These are phyloP conservation scores for Steccherinum ochraceum DNA, from an alignment of 768 basidiomycete species.

Conservation along the genomic window DNA sequence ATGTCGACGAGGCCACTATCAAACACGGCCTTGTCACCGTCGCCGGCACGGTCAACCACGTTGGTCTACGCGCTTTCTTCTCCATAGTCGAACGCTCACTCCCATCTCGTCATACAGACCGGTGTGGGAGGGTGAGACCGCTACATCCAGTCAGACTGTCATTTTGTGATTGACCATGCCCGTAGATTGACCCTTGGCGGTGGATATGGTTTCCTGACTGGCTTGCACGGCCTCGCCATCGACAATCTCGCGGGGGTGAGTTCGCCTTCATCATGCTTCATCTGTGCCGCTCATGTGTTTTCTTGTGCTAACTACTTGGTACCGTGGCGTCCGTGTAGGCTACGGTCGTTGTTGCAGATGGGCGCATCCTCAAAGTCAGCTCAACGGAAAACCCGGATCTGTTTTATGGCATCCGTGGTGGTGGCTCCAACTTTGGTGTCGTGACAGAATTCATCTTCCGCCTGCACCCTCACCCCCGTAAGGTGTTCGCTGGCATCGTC, in stretches of 20 bases:
- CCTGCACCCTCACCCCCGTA: conserved; percentile 37
- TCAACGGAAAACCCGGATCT: conserved; percentile 27
- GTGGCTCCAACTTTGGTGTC: conserved; percentile 47
- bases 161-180: too few relatives aligned
- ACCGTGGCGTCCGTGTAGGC: too few relatives aligned
- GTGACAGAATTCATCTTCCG: conserved; percentile 40
- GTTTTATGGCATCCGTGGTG: conserved; percentile 44
- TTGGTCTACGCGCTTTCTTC: too few relatives aligned
- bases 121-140: conserved; percentile 44
- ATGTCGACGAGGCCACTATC: conserved; percentile 37
- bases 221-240: conserved; percentile 30
- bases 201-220: conserved; percentile 45
- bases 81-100: too few relatives aligned
- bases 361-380: conserved; percentile 27
- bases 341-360: conserved; percentile 37
- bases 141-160: too few relatives aligned
- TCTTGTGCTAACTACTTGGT: too few relatives aligned
- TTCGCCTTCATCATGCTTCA: neutral
- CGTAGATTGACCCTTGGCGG: conserved; percentile 42
- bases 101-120: conserved; percentile 27
- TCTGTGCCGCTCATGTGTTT: too few relatives aligned
- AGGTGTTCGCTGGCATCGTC: conserved; percentile 36
- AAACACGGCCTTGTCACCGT: conserved; percentile 41
- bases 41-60: conserved; percentile 45
- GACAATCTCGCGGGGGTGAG: conserved; percentile 33